phyloP scores from a whole-genome alignment of 805 yeast species.

The Kuraishia hungarica region DNA sequence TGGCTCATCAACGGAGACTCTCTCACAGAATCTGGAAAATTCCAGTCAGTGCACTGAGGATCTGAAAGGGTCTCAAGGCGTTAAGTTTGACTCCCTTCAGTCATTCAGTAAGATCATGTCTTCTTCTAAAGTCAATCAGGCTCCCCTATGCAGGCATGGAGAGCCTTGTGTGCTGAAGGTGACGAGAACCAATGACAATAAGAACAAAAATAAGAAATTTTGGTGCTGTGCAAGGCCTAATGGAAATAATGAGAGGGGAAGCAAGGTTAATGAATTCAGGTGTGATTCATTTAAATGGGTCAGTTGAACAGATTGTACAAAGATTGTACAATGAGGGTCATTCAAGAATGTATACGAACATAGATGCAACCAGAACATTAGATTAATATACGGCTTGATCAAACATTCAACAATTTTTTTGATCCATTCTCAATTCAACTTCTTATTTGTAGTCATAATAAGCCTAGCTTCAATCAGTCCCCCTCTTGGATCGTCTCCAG shows the following conservation, averaged over 20 bases:
- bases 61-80: background rate
- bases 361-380: too few relatives aligned
- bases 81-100: background rate
- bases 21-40: background rate
- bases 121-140: background rate
- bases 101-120: background rate
- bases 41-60: background rate
- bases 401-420: too few relatives aligned
- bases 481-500: background rate
- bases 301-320: background rate
- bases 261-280: background rate
- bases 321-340: too few relatives aligned
- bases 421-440: too few relatives aligned
- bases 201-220: constrained; percentile 40
- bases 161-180: constrained; percentile 37
- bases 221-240: constrained; percentile 41
- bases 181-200: constrained; percentile 26
- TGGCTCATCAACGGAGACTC: background rate
- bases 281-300: background rate
- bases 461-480: too few relatives aligned
- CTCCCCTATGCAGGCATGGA: constrained; percentile 40
- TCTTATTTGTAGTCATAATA: too few relatives aligned
- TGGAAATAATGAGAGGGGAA: constrained; percentile 5
- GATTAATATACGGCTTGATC: too few relatives aligned
- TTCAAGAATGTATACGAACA: too few relatives aligned